A percentile compares a stretch with the other conserved stretches of the same genome.
Conservation (phyloP, 768 basidiomycete species). For the Crepidotus variabilis region DNA sequence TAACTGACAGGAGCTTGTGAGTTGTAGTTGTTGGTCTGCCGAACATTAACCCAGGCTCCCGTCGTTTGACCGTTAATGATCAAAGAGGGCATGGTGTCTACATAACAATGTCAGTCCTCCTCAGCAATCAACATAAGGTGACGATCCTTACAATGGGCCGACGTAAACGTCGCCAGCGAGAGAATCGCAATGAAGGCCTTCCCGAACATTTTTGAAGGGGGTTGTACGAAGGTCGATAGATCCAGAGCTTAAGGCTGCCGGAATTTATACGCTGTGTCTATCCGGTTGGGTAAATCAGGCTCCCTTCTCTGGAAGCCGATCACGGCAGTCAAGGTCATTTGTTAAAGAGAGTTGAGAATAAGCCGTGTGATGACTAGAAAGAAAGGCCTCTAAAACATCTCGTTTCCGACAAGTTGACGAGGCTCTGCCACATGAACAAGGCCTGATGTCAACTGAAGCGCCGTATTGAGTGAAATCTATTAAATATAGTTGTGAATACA, state of each 20-base stretch:
- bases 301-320: neutral
- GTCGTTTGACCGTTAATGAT: slow-evolving; percentile 35
- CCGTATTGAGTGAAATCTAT: no score
- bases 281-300: neutral
- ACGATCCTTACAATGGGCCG: slow-evolving; percentile 22
- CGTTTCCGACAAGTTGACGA: neutral
- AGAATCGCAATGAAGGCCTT: slow-evolving; percentile 17
- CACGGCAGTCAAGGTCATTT: neutral
- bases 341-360: no score
- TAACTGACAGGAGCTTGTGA: slow-evolving; percentile 30
- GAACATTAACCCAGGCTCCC: slow-evolving; percentile 37
- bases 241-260: neutral
- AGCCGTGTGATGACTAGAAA: no score
- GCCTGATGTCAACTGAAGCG: neutral
- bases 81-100: slow-evolving; percentile 44
- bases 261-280: neutral
- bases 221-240: neutral
- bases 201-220: slow-evolving; percentile 16
- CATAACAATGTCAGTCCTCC: neutral
- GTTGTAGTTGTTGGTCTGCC: slow-evolving; percentile 44
- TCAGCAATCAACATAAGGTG: neutral
- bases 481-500: no score
- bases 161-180: slow-evolving; percentile 18
- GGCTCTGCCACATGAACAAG: neutral
- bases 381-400: neutral